These are phyloP conservation scores for Pulveroboletus sp. DNA, from an alignment of 768 basidiomycete genomes.

Conservation along the genomic window DNA sequence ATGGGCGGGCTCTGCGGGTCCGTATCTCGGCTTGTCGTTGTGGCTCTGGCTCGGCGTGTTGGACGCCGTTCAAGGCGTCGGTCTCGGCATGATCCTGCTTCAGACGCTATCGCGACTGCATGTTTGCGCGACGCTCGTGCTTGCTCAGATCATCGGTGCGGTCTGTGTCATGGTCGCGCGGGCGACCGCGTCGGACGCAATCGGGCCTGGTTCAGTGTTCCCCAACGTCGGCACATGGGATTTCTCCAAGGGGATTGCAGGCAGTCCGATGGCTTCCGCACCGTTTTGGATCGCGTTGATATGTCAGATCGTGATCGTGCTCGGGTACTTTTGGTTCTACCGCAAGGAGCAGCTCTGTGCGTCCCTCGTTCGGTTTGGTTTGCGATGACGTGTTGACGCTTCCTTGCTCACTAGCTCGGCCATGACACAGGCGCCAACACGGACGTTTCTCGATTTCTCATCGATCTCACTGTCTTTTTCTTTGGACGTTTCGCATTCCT, in stretches of 20 bases:
- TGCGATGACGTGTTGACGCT: not conserved
- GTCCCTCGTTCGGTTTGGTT: constrained; percentile 16
- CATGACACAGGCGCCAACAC: constrained; percentile 2
- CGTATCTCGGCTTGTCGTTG: constrained; percentile 83
- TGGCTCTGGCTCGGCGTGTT: constrained; percentile 97
- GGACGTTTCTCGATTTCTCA: not conserved
- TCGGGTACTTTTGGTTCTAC: constrained; percentile 97
- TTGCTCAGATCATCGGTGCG: constrained; percentile 87
- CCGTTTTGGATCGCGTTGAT: constrained; percentile 85
- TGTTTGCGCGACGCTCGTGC: constrained; percentile 89
- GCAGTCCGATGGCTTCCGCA: constrained; percentile 78
- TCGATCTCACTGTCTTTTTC: not conserved
- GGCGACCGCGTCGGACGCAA: constrained; percentile 82
- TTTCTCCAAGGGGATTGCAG: constrained; percentile 63
- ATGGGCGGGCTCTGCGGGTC: constrained; percentile 83
- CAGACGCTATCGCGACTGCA: constrained; percentile 90
- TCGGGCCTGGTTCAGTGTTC: constrained; percentile 88
- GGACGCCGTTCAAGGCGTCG: constrained; percentile 92
- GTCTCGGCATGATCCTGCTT: constrained; percentile 85
- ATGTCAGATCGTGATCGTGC: constrained; percentile 79
- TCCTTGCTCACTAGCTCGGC: constrained; percentile 7
- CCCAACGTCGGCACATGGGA: constrained; percentile 92
- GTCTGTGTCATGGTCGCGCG: constrained; percentile 91
- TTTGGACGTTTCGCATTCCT: constrained; percentile 2
- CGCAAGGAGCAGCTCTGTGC: constrained; percentile 87